Evolutionary conservation across 2,329 filamentous ascomycete genomes (phyloP).

Genomic region (Aspergillus ochraceoroseus): DNA sequence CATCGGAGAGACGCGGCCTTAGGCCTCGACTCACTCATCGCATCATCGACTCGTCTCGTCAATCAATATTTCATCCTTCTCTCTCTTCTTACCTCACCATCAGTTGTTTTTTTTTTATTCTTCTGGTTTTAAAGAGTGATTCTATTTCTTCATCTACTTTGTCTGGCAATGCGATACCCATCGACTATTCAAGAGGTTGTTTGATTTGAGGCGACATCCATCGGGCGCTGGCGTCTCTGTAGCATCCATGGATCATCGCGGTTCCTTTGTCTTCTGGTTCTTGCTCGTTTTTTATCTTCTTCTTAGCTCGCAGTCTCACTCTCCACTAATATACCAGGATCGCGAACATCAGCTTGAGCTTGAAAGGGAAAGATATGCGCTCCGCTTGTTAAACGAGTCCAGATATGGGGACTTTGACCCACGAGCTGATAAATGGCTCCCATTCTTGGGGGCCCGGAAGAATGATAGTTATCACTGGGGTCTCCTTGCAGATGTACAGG

Average conservation of each 20-base stretch:
- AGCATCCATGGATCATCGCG: slow-evolving; percentile 46
- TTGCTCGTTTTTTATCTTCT: slow-evolving; percentile 52
- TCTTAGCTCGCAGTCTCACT: slow-evolving; percentile 46
- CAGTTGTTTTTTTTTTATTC: neutral
- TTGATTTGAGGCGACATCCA: slow-evolving; percentile 20
- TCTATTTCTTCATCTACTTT: neutral
- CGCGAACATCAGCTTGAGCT: slow-evolving; percentile 48
- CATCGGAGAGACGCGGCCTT: slow-evolving; percentile 15
- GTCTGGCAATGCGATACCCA: slow-evolving; percentile 27
- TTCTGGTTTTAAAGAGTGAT: neutral
- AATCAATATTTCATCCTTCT: slow-evolving; percentile 11
- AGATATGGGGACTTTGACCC: slow-evolving; percentile 51
- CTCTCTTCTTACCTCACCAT: slow-evolving; percentile 1
- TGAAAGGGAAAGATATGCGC: slow-evolving; percentile 48
- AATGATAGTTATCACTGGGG: slow-evolving; percentile 76
- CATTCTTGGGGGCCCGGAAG: slow-evolving; percentile 70
- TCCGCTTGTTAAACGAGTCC: slow-evolving; percentile 49
- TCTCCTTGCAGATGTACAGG: slow-evolving; percentile 61
- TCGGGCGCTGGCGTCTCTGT: slow-evolving; percentile 25
- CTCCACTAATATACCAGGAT: slow-evolving; percentile 39
- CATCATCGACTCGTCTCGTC: slow-evolving; percentile 23
- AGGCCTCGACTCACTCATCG: slow-evolving; percentile 23
- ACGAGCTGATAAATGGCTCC: slow-evolving; percentile 51
- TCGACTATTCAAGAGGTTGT: slow-evolving; percentile 14
- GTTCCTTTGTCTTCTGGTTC: slow-evolving; percentile 47